Evolutionary conservation across 768 basidiomycete genomes (phyloP), one percentile per base, ranked within the genome.

Genomic region (Gelatoporia subvermispora): DNA sequence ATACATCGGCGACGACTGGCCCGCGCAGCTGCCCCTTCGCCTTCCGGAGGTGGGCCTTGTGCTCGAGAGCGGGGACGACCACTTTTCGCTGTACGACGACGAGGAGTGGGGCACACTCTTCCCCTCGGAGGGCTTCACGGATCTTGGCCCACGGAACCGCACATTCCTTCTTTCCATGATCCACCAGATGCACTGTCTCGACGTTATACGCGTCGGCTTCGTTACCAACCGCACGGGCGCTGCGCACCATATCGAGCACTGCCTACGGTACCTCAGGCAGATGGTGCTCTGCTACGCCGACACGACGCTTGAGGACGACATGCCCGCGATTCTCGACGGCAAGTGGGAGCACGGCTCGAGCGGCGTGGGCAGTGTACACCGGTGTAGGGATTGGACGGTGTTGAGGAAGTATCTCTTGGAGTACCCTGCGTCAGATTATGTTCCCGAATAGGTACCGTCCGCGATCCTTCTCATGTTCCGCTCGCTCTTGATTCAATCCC

Each of bases 91-190:
- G 13, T 57, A 58, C 49, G 56, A 66, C 49, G 67, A 70, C 48
- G 60, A 61, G 47, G 66, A 68, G 35, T 70, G 68, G 68, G 68
- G 60, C 18, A 58, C 64, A 3, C 54, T 68, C 8, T 70, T 62
- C 46, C 51, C 52, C 18, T 41, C 47, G 17, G 31, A 48, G 45
- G 45, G 51, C 35, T 53, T 47, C 54, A 43, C 22, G 49, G 15
- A 28, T 17, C 41, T 56, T 18, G 46, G 47, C 16, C 49, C 55
- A 5, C 22, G 42, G n/a, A 43, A 53, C 18, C 52, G 50, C 23
- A 55, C 51, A 4, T 61, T 58, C 53, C 48, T 55, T 17, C 34
- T 62, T 28, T 43, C 55, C 34, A 60, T 63, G 56, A 47, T 57
- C 35, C 63, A 65, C 51, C 57, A 63, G 49, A 51, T 65, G 23